Conservation (phyloP, 192 early-diverging fungal genomes). For the Entomortierella lignicola region DNA sequence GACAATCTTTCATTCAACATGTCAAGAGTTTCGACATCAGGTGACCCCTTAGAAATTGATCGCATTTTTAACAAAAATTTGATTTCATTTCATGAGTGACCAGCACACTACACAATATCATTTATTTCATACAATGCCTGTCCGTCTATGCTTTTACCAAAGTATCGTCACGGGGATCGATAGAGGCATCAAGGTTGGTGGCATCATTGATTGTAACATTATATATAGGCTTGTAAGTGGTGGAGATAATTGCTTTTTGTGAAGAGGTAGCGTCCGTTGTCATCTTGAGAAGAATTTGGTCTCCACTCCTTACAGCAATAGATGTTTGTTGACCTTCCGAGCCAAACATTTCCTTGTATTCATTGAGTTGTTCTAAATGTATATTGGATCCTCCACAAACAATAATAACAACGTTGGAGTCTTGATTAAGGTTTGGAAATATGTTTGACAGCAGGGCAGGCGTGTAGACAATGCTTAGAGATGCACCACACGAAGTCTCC, state of each 20-base stretch:
- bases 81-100: no score
- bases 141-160: neutral
- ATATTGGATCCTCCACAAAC: conserved; percentile 78
- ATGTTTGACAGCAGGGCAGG: conserved; percentile 69
- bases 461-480: conserved; percentile 70
- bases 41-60: no score
- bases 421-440: conserved; percentile 61
- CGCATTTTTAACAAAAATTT: no score
- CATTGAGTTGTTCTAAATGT: conserved; percentile 65
- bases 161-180: neutral
- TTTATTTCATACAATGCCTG: neutral
- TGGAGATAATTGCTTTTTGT: conserved; percentile 34
- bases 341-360: conserved; percentile 66
- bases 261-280: conserved; percentile 29
- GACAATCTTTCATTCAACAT: no score
- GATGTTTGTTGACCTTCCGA: conserved; percentile 61
- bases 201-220: neutral
- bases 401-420: conserved; percentile 73
- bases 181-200: no score
- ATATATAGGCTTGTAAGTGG: conserved; percentile 2
- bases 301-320: conserved; percentile 76
- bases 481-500: conserved; percentile 72
- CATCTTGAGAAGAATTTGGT: conserved; percentile 71
- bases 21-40: no score
- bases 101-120: neutral